Conservation (phyloP, 345 rosid species). For the Citropsis articulata region DNA sequence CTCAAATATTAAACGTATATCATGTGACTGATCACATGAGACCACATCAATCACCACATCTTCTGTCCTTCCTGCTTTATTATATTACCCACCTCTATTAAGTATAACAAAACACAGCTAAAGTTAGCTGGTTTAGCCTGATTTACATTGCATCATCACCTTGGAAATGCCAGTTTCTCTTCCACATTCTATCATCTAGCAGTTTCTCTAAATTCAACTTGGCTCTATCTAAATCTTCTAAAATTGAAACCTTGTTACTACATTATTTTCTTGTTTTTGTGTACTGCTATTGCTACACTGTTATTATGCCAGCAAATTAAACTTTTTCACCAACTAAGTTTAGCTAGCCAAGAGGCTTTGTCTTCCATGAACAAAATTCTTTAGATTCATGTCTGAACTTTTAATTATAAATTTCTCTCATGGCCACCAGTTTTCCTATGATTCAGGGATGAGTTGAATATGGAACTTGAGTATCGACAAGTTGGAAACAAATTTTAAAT, state of each 20-base stretch:
- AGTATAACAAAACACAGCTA: constrained; percentile 17
- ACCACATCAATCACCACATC: constrained; percentile 28
- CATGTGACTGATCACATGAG: constrained; percentile 45
- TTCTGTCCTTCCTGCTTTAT: constrained; percentile 19
- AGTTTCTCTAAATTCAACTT: background rate
- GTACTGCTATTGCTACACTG: background rate
- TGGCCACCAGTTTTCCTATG: constrained; percentile 13
- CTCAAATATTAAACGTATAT: constrained; percentile 22
- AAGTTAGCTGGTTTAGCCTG: constrained; percentile 29
- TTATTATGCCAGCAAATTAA: background rate
- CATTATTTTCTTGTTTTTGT: background rate
- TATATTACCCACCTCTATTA: constrained; percentile 4
- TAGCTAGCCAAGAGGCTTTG: constrained; percentile 17
- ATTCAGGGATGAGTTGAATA: constrained; percentile 10
- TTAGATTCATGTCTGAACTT: constrained; percentile 3
- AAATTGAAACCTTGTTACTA: background rate
- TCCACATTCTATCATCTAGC: constrained; percentile 12
- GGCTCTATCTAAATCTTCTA: constrained; percentile 8
- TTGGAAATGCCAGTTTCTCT: constrained; percentile 15
- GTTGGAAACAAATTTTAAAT: constrained; percentile 5
- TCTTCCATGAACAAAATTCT: constrained; percentile 10
- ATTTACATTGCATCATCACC: constrained; percentile 19
- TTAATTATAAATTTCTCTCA: constrained; percentile 9
- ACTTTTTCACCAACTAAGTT: constrained; percentile 4
- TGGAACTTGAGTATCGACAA: constrained; percentile 11